These are phyloP conservation scores for Yamadazyma oceani DNA, from an alignment of 1,139 yeast genomes.

Conservation along the genomic window DNA sequence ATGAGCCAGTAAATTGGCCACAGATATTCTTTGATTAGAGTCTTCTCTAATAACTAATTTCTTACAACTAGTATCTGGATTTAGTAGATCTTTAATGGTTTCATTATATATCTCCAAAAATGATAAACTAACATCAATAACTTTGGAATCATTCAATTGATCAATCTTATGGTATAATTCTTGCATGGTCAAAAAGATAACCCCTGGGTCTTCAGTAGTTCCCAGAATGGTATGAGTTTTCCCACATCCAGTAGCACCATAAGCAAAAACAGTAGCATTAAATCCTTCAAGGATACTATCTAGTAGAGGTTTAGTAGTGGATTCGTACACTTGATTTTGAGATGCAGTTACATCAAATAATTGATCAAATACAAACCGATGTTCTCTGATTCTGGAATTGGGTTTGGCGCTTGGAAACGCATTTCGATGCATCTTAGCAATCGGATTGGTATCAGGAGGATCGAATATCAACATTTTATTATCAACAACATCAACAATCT, in stretches of 20 bases:
- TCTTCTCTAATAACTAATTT: slow-evolving; percentile 70
- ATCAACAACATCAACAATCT: slow-evolving; percentile 80
- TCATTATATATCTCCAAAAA: slow-evolving; percentile 91
- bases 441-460: slow-evolving; percentile 77
- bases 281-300: slow-evolving; percentile 80
- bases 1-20: slow-evolving; percentile 70
- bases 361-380: slow-evolving; percentile 78
- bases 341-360: slow-evolving; percentile 65
- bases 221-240: slow-evolving; percentile 92
- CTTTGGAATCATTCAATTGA: slow-evolving; percentile 51
- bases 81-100: slow-evolving; percentile 73
- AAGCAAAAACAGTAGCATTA: slow-evolving; percentile 77
- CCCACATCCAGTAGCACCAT: slow-evolving; percentile 92
- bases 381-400: slow-evolving; percentile 64
- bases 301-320: slow-evolving; percentile 70
- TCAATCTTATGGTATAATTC: slow-evolving; percentile 69
- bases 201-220: slow-evolving; percentile 70
- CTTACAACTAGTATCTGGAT: slow-evolving; percentile 49
- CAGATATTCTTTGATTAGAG: slow-evolving; percentile 63
- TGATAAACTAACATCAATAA: slow-evolving; percentile 63
- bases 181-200: slow-evolving; percentile 75
- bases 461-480: slow-evolving; percentile 88
- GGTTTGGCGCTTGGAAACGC: slow-evolving; percentile 44
- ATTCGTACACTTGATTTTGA: slow-evolving; percentile 66
- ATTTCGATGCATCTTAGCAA: slow-evolving; percentile 58